Percentiles rank a stretch among this genome's conserved stretches.
Conservation (phyloP, 371 early-diverging fungal genomes). For the Furculomyces boomerangus region DNA sequence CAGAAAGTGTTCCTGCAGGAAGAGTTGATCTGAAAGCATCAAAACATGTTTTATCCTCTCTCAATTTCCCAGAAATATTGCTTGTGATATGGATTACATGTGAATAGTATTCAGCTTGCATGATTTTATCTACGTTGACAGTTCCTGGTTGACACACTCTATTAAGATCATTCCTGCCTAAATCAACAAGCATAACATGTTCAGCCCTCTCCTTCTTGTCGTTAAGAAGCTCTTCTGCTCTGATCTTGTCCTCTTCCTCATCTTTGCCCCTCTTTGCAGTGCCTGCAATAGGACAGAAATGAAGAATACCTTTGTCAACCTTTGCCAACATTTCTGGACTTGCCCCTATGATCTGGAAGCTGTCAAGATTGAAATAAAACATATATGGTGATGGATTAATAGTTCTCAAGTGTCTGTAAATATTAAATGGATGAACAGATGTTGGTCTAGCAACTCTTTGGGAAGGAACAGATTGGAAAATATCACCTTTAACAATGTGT, state of each 20-base stretch:
- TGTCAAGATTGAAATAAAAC: conserved; percentile 86
- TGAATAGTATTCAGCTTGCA: conserved; percentile 88
- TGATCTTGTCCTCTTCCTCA: conserved; percentile 56
- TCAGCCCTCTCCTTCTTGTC: conserved; percentile 91
- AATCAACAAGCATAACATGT: conserved; percentile 95
- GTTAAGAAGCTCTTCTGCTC: conserved; percentile 61
- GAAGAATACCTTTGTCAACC: conserved; percentile 66
- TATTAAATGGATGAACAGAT: conserved; percentile 86
- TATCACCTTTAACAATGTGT: conserved; percentile 86
- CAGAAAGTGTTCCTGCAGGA: conserved; percentile 94
- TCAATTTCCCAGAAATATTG: conserved; percentile 73
- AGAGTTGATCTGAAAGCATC: conserved; percentile 93
- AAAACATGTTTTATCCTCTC: conserved; percentile 72
- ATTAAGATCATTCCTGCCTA: conserved; percentile 93
- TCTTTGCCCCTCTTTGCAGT: conserved; percentile 80
- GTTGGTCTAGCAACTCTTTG: conserved; percentile 77
- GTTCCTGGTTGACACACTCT: conserved; percentile 81
- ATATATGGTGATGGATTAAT: conserved; percentile 97
- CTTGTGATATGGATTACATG: conserved; percentile 97
- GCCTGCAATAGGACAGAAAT: conserved; percentile 88
- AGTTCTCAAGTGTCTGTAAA: conserved; percentile 84
- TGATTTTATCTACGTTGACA: conserved; percentile 83
- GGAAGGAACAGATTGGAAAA: conserved; percentile 92
- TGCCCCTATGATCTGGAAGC: conserved; percentile 89
- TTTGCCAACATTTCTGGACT: conserved; percentile 94